Conservation (phyloP, 2,329 filamentous ascomycete genomes). For the Trichoderma brevicompactum region DNA sequence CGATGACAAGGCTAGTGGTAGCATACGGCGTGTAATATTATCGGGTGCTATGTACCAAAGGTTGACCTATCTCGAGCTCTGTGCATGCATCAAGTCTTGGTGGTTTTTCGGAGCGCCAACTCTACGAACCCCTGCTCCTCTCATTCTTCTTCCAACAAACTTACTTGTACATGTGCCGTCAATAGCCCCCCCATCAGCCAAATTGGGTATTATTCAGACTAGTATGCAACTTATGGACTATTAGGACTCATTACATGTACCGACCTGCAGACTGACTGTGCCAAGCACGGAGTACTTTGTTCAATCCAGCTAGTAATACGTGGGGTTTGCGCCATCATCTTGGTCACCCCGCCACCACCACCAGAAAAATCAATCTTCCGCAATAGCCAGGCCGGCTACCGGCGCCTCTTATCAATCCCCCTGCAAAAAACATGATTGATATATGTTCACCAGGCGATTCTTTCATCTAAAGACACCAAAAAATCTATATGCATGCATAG, state of each 20-base stretch:
- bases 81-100: background rate
- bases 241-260: no score
- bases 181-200: no score
- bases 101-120: background rate
- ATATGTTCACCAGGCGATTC: background rate
- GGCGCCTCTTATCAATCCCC: constrained; percentile 21
- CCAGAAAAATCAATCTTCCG: constrained; percentile 1
- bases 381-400: constrained; percentile 5
- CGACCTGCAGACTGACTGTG: no score
- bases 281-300: background rate
- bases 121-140: no score
- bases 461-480: background rate
- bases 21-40: background rate
- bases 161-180: no score
- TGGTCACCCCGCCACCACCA: constrained; percentile 18
- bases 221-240: no score
- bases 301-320: background rate
- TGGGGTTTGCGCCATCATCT: constrained; percentile 12
- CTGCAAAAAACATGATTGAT: background rate
- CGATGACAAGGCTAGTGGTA: no score
- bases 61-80: no score
- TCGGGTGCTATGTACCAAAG: background rate
- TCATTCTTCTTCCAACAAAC: no score
- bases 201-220: no score
- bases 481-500: background rate